A percentile compares a stretch with the other conserved stretches of the same genome.
Evolutionary conservation across 306 rosid genomes (phyloP).

Genomic region (Clitoria ternatea): DNA sequence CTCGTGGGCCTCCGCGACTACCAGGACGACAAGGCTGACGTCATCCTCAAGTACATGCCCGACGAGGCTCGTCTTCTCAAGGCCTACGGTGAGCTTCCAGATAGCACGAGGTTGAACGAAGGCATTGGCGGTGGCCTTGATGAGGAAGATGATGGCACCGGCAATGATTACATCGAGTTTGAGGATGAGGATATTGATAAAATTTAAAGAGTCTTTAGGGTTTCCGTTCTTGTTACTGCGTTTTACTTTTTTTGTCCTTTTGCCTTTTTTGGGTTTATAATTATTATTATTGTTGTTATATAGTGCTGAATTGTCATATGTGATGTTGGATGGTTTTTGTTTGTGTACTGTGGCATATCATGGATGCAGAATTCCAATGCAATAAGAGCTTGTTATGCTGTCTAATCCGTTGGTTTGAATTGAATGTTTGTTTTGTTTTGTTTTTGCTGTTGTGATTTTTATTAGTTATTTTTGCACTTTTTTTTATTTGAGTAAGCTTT

Average conservation of each 20-base stretch:
- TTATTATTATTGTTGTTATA: background rate
- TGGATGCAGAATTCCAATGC: background rate
- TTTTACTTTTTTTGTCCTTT: background rate
- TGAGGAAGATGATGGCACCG: constrained; percentile 34
- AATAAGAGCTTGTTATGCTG: background rate
- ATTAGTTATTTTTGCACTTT: no score
- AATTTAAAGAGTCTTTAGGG: constrained; percentile 12
- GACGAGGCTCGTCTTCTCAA: constrained; percentile 41
- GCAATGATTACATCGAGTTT: constrained; percentile 35
- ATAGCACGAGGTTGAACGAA: constrained; percentile 26
- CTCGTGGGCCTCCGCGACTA: constrained; percentile 41
- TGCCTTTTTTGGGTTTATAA: background rate
- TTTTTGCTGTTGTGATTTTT: background rate
- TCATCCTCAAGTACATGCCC: constrained; percentile 46
- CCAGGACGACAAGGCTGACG: constrained; percentile 46
- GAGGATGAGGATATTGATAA: constrained; percentile 50
- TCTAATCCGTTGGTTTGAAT: background rate
- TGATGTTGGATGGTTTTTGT: background rate
- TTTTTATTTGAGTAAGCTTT: no score
- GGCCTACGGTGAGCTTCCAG: constrained; percentile 41
- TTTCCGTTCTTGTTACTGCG: background rate
- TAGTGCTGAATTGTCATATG: background rate
- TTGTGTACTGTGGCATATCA: background rate
- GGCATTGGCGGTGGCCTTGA: constrained; percentile 36
- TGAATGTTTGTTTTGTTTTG: background rate